phyloP scores from a whole-genome alignment of 2,329 filamentous ascomycete genomes.

The Dactylellina parvicollis region DNA sequence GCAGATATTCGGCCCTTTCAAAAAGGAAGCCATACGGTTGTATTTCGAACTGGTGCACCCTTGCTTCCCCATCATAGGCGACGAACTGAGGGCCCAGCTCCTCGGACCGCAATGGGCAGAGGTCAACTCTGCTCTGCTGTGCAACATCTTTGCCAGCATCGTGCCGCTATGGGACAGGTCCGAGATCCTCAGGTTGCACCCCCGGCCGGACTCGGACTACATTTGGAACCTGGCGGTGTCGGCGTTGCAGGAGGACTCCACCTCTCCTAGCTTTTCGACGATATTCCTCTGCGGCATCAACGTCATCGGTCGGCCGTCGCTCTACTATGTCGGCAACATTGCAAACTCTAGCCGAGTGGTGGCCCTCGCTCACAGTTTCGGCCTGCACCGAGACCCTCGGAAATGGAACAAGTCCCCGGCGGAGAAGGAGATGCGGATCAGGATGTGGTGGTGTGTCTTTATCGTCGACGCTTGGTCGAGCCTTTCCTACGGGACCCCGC shows the following conservation, averaged over 20 bases:
- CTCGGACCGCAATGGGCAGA: constrained; percentile 28
- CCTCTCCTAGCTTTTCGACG: constrained; percentile 69
- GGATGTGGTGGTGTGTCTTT: constrained; percentile 69
- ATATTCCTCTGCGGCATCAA: constrained; percentile 70
- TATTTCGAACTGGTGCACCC: constrained; percentile 68
- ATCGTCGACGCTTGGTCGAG: constrained; percentile 69
- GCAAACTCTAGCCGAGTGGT: constrained; percentile 66
- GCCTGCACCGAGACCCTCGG: constrained; percentile 67
- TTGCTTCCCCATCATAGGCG: constrained; percentile 72
- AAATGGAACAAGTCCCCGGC: constrained; percentile 66
- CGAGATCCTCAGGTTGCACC: constrained; percentile 63
- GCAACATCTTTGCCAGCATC: constrained; percentile 69
- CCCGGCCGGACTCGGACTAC: constrained; percentile 69
- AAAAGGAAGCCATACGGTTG: constrained; percentile 65
- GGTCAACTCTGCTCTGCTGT: constrained; percentile 65
- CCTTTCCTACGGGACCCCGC: constrained; percentile 67
- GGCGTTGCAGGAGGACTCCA: constrained; percentile 70
- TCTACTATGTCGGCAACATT: constrained; percentile 70
- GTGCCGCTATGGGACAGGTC: constrained; percentile 69
- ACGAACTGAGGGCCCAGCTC: constrained; percentile 58
- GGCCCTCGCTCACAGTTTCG: constrained; percentile 67
- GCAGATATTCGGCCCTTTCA: constrained; percentile 69
- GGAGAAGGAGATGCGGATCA: constrained; percentile 67
- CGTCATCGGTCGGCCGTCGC: constrained; percentile 70
- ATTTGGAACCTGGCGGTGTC: constrained; percentile 72